phyloP scores from a whole-genome alignment of 2,329 filamentous ascomycete species.

The Chalara sp. region DNA sequence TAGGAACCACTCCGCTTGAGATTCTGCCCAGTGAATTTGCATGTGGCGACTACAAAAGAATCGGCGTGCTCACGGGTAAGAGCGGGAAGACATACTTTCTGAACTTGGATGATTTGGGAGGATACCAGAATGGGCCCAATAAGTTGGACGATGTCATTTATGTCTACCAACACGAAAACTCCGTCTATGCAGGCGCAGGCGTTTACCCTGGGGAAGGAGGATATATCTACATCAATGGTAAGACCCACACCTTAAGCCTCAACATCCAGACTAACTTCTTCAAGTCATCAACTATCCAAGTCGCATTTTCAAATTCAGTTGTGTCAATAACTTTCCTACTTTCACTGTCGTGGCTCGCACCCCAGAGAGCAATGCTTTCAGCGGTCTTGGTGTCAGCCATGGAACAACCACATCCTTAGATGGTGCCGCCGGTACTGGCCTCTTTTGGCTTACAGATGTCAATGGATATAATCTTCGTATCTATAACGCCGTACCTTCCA shows the following conservation, averaged over 20 bases:
- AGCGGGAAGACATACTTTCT: conserved; percentile 34
- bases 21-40: conserved; percentile 28
- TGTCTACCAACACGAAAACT: conserved; percentile 26
- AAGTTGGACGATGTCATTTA: conserved; percentile 31
- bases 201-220: conserved; percentile 37
- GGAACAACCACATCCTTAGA: conserved; percentile 31
- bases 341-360: conserved; percentile 28
- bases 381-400: conserved; percentile 27
- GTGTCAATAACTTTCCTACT: conserved; percentile 25
- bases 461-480: conserved; percentile 30
- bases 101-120: conserved; percentile 35
- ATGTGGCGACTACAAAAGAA: conserved; percentile 28
- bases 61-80: conserved; percentile 34
- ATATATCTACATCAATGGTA: conserved; percentile 32
- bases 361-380: conserved; percentile 20
- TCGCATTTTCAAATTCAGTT: conserved; percentile 29
- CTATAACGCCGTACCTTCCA: conserved; percentile 31
- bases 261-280: conserved; percentile 27
- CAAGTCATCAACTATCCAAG: conserved; percentile 19
- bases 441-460: conserved; percentile 33
- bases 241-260: conserved; percentile 22
- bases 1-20: conserved; percentile 30
- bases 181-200: conserved; percentile 32
- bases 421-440: conserved; percentile 27
- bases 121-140: conserved; percentile 26